Conservation (phyloP, 108 stramenopile genomes). For the Cylindrotheca fusiformis region DNA sequence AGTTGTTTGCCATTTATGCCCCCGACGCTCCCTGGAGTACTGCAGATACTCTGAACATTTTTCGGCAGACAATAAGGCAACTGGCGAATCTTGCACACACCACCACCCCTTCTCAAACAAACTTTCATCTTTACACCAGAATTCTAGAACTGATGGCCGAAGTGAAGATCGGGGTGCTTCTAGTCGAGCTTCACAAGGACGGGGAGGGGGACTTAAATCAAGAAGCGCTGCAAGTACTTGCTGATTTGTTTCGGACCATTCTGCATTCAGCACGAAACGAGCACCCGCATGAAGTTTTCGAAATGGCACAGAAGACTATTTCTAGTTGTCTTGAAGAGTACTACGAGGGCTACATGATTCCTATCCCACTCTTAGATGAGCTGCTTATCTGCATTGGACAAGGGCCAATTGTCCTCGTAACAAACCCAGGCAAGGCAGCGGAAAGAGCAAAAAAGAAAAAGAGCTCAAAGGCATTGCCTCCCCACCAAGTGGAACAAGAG, state of each 20-base stretch:
- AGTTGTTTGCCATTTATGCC: conserved; percentile 78
- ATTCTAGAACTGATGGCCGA: conserved; percentile 72
- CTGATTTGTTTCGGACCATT: conserved; percentile 60
- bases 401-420: conserved; percentile 60
- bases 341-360: conserved; percentile 40
- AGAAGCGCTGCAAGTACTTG: conserved; percentile 59
- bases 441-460: conserved; percentile 13
- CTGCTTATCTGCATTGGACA: conserved; percentile 57
- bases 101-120: conserved; percentile 14
- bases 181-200: conserved; percentile 65
- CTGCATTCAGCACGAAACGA: conserved; percentile 56
- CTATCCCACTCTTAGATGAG: conserved; percentile 71
- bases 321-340: conserved; percentile 77
- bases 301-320: conserved; percentile 52
- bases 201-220: conserved; percentile 12
- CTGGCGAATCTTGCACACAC: conserved; percentile 66
- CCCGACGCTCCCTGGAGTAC: conserved; percentile 79
- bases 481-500: conserved; percentile 50
- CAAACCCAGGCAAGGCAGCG: conserved; percentile 42
- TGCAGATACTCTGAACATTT: conserved; percentile 59
- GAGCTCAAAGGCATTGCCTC: conserved; percentile 5
- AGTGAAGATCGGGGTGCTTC: conserved; percentile 76
- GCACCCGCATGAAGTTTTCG: conserved; percentile 61
- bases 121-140: conserved; percentile 53
- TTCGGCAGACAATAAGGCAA: conserved; percentile 69